Percentiles rank a stretch among this genome's conserved stretches.
Evolutionary conservation across 73 alveolate species (phyloP).

Genomic region (Stentor coeruleus): DNA sequence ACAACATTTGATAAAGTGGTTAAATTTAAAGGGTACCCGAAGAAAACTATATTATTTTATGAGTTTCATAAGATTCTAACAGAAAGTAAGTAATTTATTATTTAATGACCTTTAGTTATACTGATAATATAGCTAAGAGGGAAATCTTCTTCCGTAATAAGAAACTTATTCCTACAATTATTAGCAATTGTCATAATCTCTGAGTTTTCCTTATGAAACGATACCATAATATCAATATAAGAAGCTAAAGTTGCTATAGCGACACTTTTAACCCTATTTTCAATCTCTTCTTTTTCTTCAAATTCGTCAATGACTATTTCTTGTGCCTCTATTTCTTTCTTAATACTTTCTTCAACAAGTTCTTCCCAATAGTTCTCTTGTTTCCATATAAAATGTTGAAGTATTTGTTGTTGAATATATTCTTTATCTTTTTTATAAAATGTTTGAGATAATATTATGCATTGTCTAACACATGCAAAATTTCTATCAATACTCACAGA

Average conservation of each 20-base stretch:
- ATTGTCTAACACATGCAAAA: background rate
- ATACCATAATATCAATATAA: background rate
- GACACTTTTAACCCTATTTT: background rate
- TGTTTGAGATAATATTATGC: background rate
- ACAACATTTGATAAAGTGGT: too few species aligned
- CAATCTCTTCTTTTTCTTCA: background rate
- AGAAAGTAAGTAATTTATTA: too few species aligned
- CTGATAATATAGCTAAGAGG: too few species aligned
- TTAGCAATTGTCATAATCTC: too few species aligned
- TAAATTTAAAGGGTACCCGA: too few species aligned
- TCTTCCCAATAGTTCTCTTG: background rate
- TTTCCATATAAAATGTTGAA: background rate
- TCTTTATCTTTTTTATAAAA: background rate
- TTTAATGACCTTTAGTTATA: too few species aligned
- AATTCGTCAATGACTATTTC: background rate
- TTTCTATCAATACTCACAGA: background rate
- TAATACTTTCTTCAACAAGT: background rate
- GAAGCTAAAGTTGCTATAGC: background rate
- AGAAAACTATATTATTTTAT: too few species aligned
- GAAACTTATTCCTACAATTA: too few species aligned
- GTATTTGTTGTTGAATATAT: background rate
- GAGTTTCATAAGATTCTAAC: too few species aligned
- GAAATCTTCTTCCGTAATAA: too few species aligned
- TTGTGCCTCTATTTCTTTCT: background rate
- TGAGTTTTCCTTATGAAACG: too few species aligned